Evolutionary conservation across 2,329 filamentous ascomycete species (phyloP), one percentile per base, ranked within the genome.

Genomic region (Cladophialophora yegresii): DNA sequence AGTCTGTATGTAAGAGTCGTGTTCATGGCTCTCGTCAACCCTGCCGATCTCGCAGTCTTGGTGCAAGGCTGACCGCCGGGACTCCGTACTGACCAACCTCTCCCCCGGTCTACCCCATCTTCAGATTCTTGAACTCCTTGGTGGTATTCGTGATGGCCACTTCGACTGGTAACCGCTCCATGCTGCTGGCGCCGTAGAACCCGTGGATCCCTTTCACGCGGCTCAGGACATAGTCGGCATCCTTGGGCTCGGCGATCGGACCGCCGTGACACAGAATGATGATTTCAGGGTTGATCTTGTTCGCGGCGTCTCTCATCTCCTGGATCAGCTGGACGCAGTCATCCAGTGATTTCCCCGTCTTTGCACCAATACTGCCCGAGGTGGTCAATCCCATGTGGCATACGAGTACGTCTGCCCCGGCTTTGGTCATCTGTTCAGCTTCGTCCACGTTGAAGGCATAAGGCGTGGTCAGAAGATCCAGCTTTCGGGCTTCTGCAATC

Each of bases 211-310:
- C 87, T 45, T 79, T 82, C 0, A 85, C 87, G 68, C 82, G 77
- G 23, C 78, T 79, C 32, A 90, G 78, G 9, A 90, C 83, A 72
- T 85, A 89, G 67, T 83, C 78, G 0, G 87, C 87, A 73, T 90
- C 87, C 54, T 84, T 77, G 0, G 86, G 85, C 58, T 80, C 80
- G 3, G 87, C 86, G 67, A 91, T 88, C 0, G 88, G 87, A 0
- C 88, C 88, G 0, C 88, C 88, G 72, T 90, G 88, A 66, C 87
- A 89, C n/a, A 90, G 73, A 20, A 90, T 83, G 57, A 90, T 84
- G 10, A 89, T 77, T 12, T 89, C 67, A 0, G 77, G 73, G 8
- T 84, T 84, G 53, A 89, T 79, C 58, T 76, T 73, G 0, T 79
- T 78, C 0, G 85, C 87, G 0, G 83, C 85, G 73, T 89, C 85